These are phyloP conservation scores for Colletotrichum somersetense DNA, from an alignment of 2,329 filamentous ascomycete genomes.

Conservation along the genomic window DNA sequence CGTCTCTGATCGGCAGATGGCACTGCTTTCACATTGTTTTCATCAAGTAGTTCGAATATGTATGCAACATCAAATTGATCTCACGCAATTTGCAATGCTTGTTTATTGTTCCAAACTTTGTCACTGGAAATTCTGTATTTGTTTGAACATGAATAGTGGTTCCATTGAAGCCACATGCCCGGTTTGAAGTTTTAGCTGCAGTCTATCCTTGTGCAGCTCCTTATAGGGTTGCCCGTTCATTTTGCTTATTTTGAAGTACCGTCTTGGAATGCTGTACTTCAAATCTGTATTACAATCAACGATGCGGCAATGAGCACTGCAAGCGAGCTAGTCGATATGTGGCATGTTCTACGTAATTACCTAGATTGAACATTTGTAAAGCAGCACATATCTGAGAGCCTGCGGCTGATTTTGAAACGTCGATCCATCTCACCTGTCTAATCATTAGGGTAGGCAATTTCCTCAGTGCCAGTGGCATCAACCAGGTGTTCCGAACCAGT, in stretches of 20 bases:
- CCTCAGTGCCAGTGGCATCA: not conserved
- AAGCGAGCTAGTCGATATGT: not conserved
- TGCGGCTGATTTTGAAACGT: not conserved
- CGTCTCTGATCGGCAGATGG: slow-evolving; percentile 53
- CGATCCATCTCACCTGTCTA: not conserved
- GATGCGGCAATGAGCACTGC: not conserved
- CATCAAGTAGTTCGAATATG: slow-evolving; percentile 8
- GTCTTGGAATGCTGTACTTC: not conserved
- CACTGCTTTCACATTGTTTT: slow-evolving; percentile 9
- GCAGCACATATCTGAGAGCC: no score
- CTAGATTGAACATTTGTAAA: not conserved
- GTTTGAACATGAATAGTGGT: slow-evolving; percentile 8
- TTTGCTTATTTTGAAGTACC: not conserved
- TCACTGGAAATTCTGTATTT: not conserved
- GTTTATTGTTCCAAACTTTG: not conserved
- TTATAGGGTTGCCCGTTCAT: not conserved
- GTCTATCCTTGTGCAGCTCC: not conserved
- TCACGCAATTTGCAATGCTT: not conserved
- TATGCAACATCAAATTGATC: slow-evolving; percentile 27
- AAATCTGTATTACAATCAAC: not conserved
- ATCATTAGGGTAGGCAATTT: not conserved
- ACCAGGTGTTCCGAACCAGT: not conserved
- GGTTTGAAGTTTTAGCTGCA: not conserved
- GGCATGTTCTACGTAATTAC: not conserved
- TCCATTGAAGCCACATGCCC: not conserved